A percentile compares a stretch with the other conserved stretches of the same genome.
These are phyloP conservation scores for Boletus bicolor DNA, from an alignment of 768 basidiomycete species.

Conservation along the genomic window DNA sequence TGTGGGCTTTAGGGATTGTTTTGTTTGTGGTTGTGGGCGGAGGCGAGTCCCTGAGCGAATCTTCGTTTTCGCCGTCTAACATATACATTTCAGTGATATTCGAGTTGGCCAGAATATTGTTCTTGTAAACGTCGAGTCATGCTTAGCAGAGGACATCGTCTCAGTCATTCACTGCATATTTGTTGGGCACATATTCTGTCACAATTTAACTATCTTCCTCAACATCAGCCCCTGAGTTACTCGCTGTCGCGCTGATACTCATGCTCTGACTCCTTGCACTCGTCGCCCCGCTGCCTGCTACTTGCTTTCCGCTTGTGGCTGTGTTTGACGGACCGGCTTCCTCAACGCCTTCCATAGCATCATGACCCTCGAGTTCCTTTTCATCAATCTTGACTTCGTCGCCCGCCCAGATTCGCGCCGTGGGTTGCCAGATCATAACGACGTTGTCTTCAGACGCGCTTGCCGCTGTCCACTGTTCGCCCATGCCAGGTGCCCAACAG, in stretches of 20 bases:
- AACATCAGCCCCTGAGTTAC: constrained; percentile 50
- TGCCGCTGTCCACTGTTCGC: constrained; percentile 80
- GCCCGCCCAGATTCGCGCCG: constrained; percentile 89
- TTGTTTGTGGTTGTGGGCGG: constrained; percentile 79
- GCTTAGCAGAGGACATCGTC: background rate
- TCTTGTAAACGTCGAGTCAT: constrained; percentile 44
- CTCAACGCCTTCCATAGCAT: constrained; percentile 76
- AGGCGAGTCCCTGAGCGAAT: constrained; percentile 46
- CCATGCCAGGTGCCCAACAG: constrained; percentile 85
- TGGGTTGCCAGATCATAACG: constrained; percentile 96
- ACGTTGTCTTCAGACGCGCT: constrained; percentile 97
- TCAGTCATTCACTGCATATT: constrained; percentile 8
- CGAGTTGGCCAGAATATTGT: constrained; percentile 63
- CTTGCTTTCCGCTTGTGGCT: constrained; percentile 17
- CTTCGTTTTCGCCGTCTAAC: constrained; percentile 6
- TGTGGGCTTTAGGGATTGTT: constrained; percentile 72
- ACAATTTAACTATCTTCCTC: constrained; percentile 28
- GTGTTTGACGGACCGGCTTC: constrained; percentile 23
- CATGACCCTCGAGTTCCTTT: constrained; percentile 72
- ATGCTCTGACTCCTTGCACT: constrained; percentile 57
- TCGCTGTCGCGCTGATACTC: constrained; percentile 53
- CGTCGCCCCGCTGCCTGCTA: constrained; percentile 29
- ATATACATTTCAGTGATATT: constrained; percentile 55
- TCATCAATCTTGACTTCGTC: constrained; percentile 83
- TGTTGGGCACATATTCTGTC: constrained; percentile 9